These are phyloP conservation scores for Phyllosticta citrichinensis DNA, from an alignment of 2,329 filamentous ascomycete species.

Conservation along the genomic window DNA sequence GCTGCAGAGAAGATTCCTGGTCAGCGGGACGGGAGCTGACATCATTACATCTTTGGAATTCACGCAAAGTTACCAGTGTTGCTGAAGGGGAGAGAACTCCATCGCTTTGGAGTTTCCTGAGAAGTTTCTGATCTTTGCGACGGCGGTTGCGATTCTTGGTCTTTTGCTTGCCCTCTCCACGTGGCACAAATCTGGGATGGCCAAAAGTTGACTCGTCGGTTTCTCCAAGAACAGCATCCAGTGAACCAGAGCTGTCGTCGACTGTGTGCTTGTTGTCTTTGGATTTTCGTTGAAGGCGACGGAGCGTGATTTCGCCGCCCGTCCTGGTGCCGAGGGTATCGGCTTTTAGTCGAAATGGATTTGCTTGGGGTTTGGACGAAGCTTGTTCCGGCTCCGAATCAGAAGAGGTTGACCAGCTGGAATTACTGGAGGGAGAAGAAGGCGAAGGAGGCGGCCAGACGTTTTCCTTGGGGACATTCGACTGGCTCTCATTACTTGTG, in stretches of 20 bases:
- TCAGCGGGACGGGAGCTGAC: background rate
- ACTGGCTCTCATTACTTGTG: background rate
- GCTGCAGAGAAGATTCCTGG: background rate
- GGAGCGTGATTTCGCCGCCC: conserved; percentile 21
- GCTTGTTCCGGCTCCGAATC: conserved; percentile 13
- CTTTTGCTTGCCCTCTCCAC: conserved; percentile 19
- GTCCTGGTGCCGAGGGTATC: conserved; percentile 1
- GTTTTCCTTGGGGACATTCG: too few relatives aligned
- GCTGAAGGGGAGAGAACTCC: background rate
- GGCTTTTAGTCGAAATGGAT: background rate
- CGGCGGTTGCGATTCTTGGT: conserved; percentile 39
- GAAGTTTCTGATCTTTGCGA: background rate
- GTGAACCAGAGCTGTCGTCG: conserved; percentile 15
- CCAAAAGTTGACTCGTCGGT: conserved; percentile 30
- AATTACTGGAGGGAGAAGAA: too few relatives aligned
- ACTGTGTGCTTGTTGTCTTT: background rate
- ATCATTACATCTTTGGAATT: background rate
- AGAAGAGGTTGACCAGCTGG: conserved; percentile 9
- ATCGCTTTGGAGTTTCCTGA: background rate
- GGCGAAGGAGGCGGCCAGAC: too few relatives aligned
- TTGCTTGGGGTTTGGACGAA: conserved; percentile 10
- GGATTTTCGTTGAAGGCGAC: background rate
- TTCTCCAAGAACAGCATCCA: too few relatives aligned
- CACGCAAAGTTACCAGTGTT: background rate
- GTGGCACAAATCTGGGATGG: conserved; percentile 21